Percentiles rank a stretch among this genome's conserved stretches.
phyloP scores from a whole-genome alignment of 768 basidiomycete species.

The Termitomyces sp. region DNA sequence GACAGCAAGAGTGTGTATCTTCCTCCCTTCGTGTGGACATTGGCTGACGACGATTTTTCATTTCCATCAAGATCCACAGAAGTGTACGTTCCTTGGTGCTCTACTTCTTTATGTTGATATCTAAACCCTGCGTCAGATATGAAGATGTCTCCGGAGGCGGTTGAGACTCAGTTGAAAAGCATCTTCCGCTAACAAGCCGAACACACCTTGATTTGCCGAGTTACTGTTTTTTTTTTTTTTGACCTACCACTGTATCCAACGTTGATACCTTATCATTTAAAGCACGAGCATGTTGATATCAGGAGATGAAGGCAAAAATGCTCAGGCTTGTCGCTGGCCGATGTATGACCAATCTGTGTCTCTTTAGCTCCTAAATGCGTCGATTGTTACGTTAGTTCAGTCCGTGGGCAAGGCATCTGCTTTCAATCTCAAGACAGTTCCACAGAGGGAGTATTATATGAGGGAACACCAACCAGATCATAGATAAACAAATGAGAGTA shows the following conservation, averaged over 20 bases:
- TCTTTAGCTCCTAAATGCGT: background rate
- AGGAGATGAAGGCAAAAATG: background rate
- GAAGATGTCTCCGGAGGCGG: constrained; percentile 69
- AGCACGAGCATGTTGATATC: background rate
- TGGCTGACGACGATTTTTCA: constrained; percentile 5
- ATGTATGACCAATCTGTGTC: background rate
- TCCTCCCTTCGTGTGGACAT: background rate
- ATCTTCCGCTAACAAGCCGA: constrained; percentile 39
- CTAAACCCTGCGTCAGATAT: constrained; percentile 48
- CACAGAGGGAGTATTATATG: background rate
- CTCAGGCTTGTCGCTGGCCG: background rate
- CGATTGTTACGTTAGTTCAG: background rate
- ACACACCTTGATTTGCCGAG: background rate
- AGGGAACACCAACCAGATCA: background rate
- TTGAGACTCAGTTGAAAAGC: constrained; percentile 61
- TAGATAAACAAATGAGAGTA: background rate
- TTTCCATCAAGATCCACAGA: constrained; percentile 59
- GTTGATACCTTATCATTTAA: background rate
- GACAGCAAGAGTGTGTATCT: constrained; percentile 69
- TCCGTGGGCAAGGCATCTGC: background rate
- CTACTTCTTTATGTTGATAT: background rate
- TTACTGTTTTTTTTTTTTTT: background rate
- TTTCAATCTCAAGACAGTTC: no score
- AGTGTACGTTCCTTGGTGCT: constrained; percentile 42
- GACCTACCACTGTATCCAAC: background rate